Conservation (phyloP, 345 rosid genomes). For the Lepidium aucheri region DNA sequence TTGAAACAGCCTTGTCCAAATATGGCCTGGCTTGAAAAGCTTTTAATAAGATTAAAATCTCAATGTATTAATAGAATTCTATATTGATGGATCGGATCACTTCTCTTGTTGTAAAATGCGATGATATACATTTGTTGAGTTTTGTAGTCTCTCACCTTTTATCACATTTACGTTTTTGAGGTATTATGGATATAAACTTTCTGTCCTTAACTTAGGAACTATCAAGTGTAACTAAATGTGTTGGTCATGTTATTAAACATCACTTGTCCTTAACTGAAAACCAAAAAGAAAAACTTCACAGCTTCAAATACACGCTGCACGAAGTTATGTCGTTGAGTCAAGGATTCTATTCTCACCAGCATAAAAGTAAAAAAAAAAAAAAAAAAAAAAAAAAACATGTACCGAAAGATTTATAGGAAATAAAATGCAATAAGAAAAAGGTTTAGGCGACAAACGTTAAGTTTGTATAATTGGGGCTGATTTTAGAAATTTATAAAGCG, state of each 20-base stretch:
- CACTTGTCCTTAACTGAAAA: too few species aligned
- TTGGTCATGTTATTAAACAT: neutral
- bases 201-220: neutral
- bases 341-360: neutral
- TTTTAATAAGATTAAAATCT: neutral
- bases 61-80: slow-evolving; percentile 4
- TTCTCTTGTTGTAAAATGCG: slow-evolving; percentile 13
- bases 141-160: slow-evolving; percentile 7
- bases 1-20: slow-evolving; percentile 61
- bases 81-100: slow-evolving; percentile 3
- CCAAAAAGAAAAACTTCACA: too few species aligned
- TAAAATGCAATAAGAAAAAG: neutral
- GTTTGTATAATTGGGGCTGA: neutral
- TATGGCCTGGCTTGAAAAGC: slow-evolving; percentile 36
- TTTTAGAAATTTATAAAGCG: neutral
- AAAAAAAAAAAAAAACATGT: too few species aligned
- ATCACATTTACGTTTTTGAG: neutral
- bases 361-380: neutral
- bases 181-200: neutral
- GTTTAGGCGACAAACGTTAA: neutral
- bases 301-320: neutral
- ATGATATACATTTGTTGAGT: neutral
- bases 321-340: neutral
- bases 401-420: neutral
- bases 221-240: neutral